These are phyloP conservation scores for Raffaelea albimanens DNA, from an alignment of 2,329 filamentous ascomycete species.

Conservation along the genomic window DNA sequence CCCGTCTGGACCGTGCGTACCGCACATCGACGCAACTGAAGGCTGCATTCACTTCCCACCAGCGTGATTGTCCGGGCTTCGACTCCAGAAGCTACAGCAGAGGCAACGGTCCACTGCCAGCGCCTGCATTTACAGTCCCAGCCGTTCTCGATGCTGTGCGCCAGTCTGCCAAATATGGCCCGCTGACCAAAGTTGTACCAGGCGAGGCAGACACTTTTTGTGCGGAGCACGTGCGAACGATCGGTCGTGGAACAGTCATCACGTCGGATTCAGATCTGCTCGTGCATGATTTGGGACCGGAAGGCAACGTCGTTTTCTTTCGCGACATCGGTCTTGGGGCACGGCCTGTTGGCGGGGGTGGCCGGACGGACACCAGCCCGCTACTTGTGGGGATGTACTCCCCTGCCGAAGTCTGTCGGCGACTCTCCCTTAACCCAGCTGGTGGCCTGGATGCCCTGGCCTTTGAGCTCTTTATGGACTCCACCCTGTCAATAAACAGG, in stretches of 20 bases:
- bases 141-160: conserved; percentile 63
- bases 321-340: conserved; percentile 42
- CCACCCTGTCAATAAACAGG: conserved; percentile 14
- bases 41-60: conserved; percentile 29
- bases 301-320: conserved; percentile 59
- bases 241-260: conserved; percentile 45
- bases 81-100: conserved; percentile 4
- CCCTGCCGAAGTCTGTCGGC: conserved; percentile 14
- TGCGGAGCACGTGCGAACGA: conserved; percentile 49
- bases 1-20: conserved; percentile 52
- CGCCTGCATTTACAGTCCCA: conserved; percentile 64
- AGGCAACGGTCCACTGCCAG: conserved; percentile 21
- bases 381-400: conserved; percentile 16
- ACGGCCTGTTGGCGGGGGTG: background rate
- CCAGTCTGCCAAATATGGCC: conserved; percentile 29
- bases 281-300: conserved; percentile 56
- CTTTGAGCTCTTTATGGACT: conserved; percentile 22
- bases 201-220: conserved; percentile 83
- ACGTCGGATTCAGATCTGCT: conserved; percentile 86
- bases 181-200: conserved; percentile 51
- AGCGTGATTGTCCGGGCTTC: conserved; percentile 7
- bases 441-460: conserved; percentile 18
- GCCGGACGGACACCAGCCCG: background rate
- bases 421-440: conserved; percentile 15
- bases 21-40: conserved; percentile 48